Evolutionary conservation across 805 yeast species (phyloP).

Genomic region (Ogataea polymorpha): DNA sequence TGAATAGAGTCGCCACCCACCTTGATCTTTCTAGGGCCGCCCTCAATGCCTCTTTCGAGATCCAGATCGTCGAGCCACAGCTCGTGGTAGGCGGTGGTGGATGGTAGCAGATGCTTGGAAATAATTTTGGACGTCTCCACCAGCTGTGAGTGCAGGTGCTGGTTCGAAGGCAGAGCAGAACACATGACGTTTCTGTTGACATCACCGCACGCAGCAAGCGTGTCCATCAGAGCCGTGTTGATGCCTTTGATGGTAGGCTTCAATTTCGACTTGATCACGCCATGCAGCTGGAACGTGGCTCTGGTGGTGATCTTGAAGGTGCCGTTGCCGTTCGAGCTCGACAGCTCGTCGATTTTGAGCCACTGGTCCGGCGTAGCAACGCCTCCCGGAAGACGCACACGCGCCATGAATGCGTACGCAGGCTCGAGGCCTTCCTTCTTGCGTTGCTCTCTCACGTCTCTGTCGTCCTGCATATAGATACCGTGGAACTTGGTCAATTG

Average conservation of each 20-base stretch:
- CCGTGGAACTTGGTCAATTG: conserved; percentile 97
- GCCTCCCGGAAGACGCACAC: conserved; percentile 95
- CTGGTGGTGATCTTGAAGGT: conserved; percentile 93
- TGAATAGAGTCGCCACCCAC: conserved; percentile 85
- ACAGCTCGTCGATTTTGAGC: conserved; percentile 77
- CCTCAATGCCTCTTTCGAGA: conserved; percentile 44
- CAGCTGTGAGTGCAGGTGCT: conserved; percentile 76
- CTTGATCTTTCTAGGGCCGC: conserved; percentile 83
- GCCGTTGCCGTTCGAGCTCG: conserved; percentile 84
- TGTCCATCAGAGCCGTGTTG: conserved; percentile 87
- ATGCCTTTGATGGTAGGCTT: conserved; percentile 91
- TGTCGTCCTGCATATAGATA: conserved; percentile 97
- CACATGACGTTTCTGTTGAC: conserved; percentile 95
- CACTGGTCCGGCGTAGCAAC: conserved; percentile 84
- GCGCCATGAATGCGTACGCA: conserved; percentile 94
- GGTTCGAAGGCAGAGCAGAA: conserved; percentile 83
- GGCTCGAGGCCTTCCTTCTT: conserved; percentile 93
- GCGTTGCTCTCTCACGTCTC: conserved; percentile 91
- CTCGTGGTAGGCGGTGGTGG: conserved; percentile 94
- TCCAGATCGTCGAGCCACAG: conserved; percentile 65
- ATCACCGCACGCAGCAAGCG: conserved; percentile 98
- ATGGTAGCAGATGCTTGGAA: conserved; percentile 81
- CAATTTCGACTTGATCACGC: conserved; percentile 84
- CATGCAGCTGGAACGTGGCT: conserved; percentile 96
- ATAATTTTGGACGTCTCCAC: conserved; percentile 58